Evolutionary conservation across 2,329 filamentous ascomycete species (phyloP), one percentile per base, ranked within the genome.

Genomic region (Ophiostoma perfectum): DNA sequence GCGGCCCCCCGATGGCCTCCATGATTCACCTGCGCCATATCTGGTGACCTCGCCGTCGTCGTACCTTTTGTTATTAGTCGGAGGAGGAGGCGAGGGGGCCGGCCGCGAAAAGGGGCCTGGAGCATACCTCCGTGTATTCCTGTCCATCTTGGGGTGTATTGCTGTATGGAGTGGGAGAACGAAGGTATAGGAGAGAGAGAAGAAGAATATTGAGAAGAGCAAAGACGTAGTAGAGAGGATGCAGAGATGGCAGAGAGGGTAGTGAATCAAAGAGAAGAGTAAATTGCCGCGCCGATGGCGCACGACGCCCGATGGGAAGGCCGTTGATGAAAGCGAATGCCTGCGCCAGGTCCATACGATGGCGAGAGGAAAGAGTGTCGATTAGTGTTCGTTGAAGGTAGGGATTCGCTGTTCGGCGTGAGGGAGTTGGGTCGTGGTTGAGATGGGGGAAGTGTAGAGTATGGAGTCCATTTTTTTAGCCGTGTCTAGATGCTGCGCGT

Each of bases 21-120:
- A 87, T 45, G 84, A 86, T 76, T 87, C 85, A 69, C 85, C 85
- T 9, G 85, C 85, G 66, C 85, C 85, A 74, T 87, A 87, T 74
- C 85, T 80, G 71, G 86, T 83, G 68, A 87, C 85, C 77, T 87
- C 85, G 64, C 85, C 85, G 72, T 87, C 85, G 71, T 87, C 84
- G 73, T 85, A 87, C 75, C 84, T 86, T 42, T 60, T 60, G 11
- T 36, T 18, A 38, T 63, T 63, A 42, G 60, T 9, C 11, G 60
- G 60, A 7, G 39, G 16, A 5, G 60, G 5, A 16, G 60, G 39
- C 16, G 60, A 42, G 6, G 60, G 39, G 38, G 60, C 16, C 60
- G 60, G 60, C 39, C 60, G 60, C 16, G 60, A 42, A 18, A 42
- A 63, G 60, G 60, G 60, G 60, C 60, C 60, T 16, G 60, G 11